A percentile compares a stretch with the other conserved stretches of the same genome.
These are phyloP conservation scores for Dimocarpus longan DNA, from an alignment of 345 rosid genomes.

Conservation along the genomic window DNA sequence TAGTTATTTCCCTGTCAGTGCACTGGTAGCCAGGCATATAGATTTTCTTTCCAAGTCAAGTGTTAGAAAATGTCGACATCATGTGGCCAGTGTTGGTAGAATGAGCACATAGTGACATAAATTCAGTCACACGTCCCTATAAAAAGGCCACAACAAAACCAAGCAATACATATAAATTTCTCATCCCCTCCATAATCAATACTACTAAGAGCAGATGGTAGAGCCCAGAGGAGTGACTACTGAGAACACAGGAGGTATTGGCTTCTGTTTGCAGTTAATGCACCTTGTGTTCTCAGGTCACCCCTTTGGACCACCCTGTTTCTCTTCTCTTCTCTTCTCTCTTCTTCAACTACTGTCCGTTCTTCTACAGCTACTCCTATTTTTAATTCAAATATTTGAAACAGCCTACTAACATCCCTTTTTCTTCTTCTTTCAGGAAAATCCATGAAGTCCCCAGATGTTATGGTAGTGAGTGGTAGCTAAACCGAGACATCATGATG, in stretches of 20 bases:
- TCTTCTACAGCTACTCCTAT: neutral
- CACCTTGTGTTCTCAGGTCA: slow-evolving; percentile 46
- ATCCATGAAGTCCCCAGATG: too few relatives aligned
- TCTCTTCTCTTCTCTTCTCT: neutral
- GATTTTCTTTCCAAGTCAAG: too few relatives aligned
- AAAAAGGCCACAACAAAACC: neutral
- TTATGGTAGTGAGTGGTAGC: too few relatives aligned
- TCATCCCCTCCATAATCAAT: neutral
- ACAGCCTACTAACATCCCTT: too few relatives aligned
- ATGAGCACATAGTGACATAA: slow-evolving; percentile 14
- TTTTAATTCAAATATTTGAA: too few relatives aligned
- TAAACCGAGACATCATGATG: too few relatives aligned
- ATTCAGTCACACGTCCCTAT: neutral
- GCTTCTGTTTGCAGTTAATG: neutral
- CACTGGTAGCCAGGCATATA: too few relatives aligned
- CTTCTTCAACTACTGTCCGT: neutral
- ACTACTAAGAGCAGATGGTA: neutral
- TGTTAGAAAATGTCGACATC: slow-evolving; percentile 15
- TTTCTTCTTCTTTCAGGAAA: neutral
- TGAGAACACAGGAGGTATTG: slow-evolving; percentile 31
- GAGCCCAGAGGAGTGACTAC: slow-evolving; percentile 30
- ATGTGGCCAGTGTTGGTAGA: neutral
- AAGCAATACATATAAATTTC: neutral
- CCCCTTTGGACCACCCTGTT: slow-evolving; percentile 37
- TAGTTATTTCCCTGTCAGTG: too few relatives aligned